These are phyloP conservation scores for Nitzschia sp. DNA, from an alignment of 108 stramenopile genomes.

Conservation along the genomic window DNA sequence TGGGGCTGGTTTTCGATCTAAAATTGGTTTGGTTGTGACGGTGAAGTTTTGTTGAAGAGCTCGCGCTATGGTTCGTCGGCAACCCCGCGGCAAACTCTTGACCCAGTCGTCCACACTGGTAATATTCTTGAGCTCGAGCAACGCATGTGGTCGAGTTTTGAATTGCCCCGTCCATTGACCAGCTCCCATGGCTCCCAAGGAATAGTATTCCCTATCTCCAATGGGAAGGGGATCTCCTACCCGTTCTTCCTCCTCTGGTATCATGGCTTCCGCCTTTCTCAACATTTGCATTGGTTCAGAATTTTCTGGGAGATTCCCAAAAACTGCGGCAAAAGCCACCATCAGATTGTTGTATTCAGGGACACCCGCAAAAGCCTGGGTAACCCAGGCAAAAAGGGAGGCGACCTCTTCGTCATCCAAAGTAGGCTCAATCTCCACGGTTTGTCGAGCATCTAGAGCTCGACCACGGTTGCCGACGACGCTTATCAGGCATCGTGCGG, in stretches of 20 bases:
- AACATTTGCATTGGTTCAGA: constrained; percentile 47
- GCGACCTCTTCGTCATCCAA: constrained; percentile 51
- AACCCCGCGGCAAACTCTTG: constrained; percentile 55
- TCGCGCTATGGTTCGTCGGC: constrained; percentile 59
- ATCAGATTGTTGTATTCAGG: constrained; percentile 63
- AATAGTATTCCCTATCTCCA: constrained; percentile 58
- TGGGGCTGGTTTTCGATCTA: constrained; percentile 59
- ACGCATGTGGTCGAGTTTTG: constrained; percentile 73
- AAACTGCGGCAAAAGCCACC: constrained; percentile 67
- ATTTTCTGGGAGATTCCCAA: constrained; percentile 61
- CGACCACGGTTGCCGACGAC: not conserved
- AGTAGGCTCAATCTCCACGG: constrained; percentile 17
- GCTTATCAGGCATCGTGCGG: no score
- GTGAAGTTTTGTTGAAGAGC: constrained; percentile 65
- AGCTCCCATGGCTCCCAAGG: constrained; percentile 79
- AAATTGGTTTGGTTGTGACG: constrained; percentile 53
- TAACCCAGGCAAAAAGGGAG: constrained; percentile 68
- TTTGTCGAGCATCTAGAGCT: not conserved
- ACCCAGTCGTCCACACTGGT: constrained; percentile 70
- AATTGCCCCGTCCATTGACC: constrained; percentile 73
- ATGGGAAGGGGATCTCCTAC: constrained; percentile 51
- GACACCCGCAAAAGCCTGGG: constrained; percentile 57
- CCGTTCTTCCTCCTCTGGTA: constrained; percentile 47
- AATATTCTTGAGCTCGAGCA: constrained; percentile 53
- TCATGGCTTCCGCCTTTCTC: constrained; percentile 42